Evolutionary conservation across 208 protist genomes (phyloP).

Genomic region (Acanthamoeba lenticulata): DNA sequence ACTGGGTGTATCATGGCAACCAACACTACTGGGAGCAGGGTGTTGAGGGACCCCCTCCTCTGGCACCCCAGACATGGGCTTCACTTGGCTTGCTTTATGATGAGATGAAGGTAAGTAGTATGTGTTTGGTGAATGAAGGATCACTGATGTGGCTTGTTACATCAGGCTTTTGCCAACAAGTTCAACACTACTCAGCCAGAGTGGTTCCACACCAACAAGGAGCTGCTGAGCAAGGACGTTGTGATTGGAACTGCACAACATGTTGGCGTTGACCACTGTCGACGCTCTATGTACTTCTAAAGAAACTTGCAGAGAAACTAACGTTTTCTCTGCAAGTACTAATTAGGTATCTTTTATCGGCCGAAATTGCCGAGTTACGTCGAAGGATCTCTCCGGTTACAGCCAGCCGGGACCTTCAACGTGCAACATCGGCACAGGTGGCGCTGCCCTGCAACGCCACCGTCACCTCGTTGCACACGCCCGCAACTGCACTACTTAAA

Average conservation of each 20-base stretch:
- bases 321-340: too few relatives aligned
- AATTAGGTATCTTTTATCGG: too few relatives aligned
- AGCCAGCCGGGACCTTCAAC: too few relatives aligned
- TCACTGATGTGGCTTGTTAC: not conserved
- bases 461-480: too few relatives aligned
- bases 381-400: too few relatives aligned
- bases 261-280: too few relatives aligned
- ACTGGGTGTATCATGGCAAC: not conserved
- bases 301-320: too few relatives aligned
- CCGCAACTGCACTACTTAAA: too few relatives aligned
- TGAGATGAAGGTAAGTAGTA: not conserved
- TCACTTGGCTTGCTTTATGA: not conserved
- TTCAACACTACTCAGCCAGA: not conserved
- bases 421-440: not conserved
- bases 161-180: not conserved
- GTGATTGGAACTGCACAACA: too few relatives aligned
- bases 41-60: not conserved
- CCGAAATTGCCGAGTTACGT: too few relatives aligned
- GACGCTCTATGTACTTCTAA: too few relatives aligned
- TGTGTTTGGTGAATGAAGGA: not conserved
- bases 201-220: not conserved
- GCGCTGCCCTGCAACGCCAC: too few relatives aligned
- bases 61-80: not conserved
- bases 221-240: not conserved
- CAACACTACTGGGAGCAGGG: constrained; percentile 2